Percentiles rank a stretch among this genome's conserved stretches.
Conservation (phyloP, 768 basidiomycete genomes). For the Xerocomellus dryophilus region DNA sequence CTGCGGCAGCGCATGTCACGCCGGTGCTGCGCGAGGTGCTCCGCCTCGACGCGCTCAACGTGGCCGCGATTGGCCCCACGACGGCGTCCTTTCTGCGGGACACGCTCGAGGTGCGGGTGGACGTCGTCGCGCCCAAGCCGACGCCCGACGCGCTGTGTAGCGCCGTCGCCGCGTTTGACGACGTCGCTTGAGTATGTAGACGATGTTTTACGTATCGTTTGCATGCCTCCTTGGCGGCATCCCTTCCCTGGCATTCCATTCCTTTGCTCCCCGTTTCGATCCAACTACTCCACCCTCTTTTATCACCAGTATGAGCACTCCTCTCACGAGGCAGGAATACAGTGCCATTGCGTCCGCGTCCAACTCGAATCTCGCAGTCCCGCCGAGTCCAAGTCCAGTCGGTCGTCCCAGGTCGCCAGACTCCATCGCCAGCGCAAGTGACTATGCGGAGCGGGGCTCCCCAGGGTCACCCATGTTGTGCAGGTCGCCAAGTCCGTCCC, state of each 20-base stretch:
- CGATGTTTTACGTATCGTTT: conserved; percentile 11
- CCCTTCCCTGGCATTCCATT: not conserved
- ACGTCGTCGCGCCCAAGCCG: conserved; percentile 55
- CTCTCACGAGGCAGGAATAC: conserved; percentile 26
- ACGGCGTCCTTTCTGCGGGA: conserved; percentile 52
- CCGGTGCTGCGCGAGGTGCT: conserved; percentile 51
- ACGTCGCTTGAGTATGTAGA: conserved; percentile 1
- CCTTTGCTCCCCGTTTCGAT: not conserved
- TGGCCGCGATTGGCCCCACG: conserved; percentile 71
- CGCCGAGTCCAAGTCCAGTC: conserved; percentile 19
- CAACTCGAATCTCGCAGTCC: conserved; percentile 20
- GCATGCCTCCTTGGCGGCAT: conserved; percentile 1
- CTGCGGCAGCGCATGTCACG: conserved; percentile 55
- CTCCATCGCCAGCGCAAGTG: conserved; percentile 18
- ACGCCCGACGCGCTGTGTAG: conserved; percentile 48
- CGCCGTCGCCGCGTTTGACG: conserved; percentile 27
- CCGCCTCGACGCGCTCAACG: conserved; percentile 24
- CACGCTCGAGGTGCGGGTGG: conserved; percentile 45
- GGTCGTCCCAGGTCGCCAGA: conserved; percentile 15
- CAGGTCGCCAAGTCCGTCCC: conserved; percentile 29
- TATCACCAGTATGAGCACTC: conserved; percentile 26
- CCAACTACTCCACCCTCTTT: conserved; percentile 24
- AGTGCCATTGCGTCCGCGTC: conserved; percentile 26
- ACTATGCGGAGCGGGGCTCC: conserved; percentile 15
- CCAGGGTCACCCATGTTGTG: conserved; percentile 7